phyloP scores from a whole-genome alignment of 768 basidiomycete genomes.

The Lyophyllum shimeji region DNA sequence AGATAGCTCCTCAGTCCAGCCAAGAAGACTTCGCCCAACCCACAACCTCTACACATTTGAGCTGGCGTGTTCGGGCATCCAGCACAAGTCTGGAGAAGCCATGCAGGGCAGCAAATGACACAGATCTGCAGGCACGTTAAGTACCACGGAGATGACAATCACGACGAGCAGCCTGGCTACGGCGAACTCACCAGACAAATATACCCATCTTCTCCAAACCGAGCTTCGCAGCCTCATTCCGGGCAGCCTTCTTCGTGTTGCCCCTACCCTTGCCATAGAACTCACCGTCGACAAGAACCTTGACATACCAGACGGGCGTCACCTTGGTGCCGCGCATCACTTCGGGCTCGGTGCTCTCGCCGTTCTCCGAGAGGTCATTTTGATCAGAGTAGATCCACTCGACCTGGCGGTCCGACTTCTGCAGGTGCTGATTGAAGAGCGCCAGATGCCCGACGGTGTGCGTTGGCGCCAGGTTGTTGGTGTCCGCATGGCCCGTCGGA shows the following conservation, averaged over 20 bases:
- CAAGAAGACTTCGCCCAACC: slow-evolving; percentile 18
- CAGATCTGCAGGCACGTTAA: slow-evolving; percentile 3
- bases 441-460: slow-evolving; percentile 64
- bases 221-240: slow-evolving; percentile 80
- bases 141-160: neutral
- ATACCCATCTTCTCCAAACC: slow-evolving; percentile 64
- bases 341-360: slow-evolving; percentile 19
- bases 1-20: neutral
- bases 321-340: slow-evolving; percentile 46
- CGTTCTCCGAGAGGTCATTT: slow-evolving; percentile 18
- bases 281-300: slow-evolving; percentile 60
- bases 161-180: neutral
- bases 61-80: slow-evolving; percentile 46
- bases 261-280: slow-evolving; percentile 63
- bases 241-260: slow-evolving; percentile 75
- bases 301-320: slow-evolving; percentile 78
- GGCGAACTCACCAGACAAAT: slow-evolving; percentile 43
- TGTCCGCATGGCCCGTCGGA: slow-evolving; percentile 19
- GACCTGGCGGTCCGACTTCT: slow-evolving; percentile 53
- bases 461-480: slow-evolving; percentile 17
- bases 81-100: slow-evolving; percentile 58
- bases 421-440: slow-evolving; percentile 76
- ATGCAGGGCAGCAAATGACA: slow-evolving; percentile 32
- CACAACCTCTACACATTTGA: slow-evolving; percentile 64
- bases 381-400: slow-evolving; percentile 67